Conservation (phyloP, 225 moss, liverwort and hornwort genomes). For the Physcomitrium patens region DNA sequence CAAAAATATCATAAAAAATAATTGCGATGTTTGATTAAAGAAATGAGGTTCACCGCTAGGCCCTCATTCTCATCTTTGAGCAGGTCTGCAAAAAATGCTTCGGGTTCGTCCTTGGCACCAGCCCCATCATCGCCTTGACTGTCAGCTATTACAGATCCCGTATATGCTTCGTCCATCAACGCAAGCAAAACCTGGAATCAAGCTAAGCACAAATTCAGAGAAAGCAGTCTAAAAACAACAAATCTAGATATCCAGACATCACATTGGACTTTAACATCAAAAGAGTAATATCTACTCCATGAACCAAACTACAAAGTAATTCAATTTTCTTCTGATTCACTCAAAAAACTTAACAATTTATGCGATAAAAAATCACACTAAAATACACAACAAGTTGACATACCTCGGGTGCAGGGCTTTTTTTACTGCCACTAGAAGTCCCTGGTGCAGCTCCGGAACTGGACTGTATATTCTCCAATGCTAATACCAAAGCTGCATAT, state of each 20-base stretch:
- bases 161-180: constrained; percentile 96
- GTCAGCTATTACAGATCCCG: constrained; percentile 79
- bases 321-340: background rate
- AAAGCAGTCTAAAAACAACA: background rate
- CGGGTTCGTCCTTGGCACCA: constrained; percentile 74
- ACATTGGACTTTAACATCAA: too few relatives aligned
- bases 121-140: constrained; percentile 74
- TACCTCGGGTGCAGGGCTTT: constrained; percentile 88
- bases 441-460: constrained; percentile 78
- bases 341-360: background rate
- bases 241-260: background rate
- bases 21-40: background rate
- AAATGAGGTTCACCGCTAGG: constrained; percentile 61
- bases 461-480: constrained; percentile 74
- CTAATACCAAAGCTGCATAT: constrained; percentile 81
- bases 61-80: constrained; percentile 95
- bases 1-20: background rate
- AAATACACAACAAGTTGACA: background rate
- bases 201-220: background rate
- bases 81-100: constrained; percentile 85
- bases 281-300: background rate
- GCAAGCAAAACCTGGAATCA: constrained; percentile 78
- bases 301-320: background rate
- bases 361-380: background rate
- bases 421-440: constrained; percentile 58